These are phyloP conservation scores for Desmodesmus armatus DNA, from an alignment of 139 green algal species.

Conservation along the genomic window DNA sequence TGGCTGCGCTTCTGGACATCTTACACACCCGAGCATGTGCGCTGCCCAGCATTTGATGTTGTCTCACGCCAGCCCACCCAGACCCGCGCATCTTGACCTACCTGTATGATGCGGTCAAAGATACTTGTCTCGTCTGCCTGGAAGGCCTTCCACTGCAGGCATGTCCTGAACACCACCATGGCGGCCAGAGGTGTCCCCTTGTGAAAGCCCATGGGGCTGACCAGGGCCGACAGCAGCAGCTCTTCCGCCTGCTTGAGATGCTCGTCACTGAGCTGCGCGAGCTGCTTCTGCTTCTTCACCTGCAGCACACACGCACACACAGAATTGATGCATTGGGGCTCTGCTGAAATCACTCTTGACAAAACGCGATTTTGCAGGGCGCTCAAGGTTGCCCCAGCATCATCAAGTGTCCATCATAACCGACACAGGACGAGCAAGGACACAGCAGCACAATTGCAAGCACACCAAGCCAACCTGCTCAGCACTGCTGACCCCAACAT, in stretches of 20 bases:
- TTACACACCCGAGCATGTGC: too few relatives aligned
- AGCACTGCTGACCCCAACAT: neutral
- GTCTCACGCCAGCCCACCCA: neutral
- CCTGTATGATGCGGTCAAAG: conserved; percentile 97
- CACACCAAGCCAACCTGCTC: neutral
- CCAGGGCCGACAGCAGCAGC: conserved; percentile 76
- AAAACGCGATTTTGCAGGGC: too few relatives aligned
- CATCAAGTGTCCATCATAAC: too few relatives aligned
- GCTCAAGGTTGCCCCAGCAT: too few relatives aligned
- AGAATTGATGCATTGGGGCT: neutral
- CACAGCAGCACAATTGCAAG: too few relatives aligned
- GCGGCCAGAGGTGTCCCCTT: conserved; percentile 88
- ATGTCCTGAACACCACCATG: conserved; percentile 86
- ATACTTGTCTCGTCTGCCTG: conserved; percentile 94
- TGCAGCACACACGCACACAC: too few relatives aligned
- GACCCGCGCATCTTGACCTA: too few relatives aligned
- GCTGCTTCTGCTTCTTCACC: conserved; percentile 86
- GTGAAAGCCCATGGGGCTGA: conserved; percentile 84
- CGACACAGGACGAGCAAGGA: too few relatives aligned
- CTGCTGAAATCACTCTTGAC: neutral
- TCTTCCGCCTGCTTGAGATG: conserved; percentile 91
- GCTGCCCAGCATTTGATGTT: neutral
- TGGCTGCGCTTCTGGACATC: too few relatives aligned
- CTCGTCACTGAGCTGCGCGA: conserved; percentile 89
- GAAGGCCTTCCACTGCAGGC: conserved; percentile 72